These are phyloP conservation scores for Starmera stellimalicola DNA, from an alignment of 1,139 yeast genomes.

Conservation along the genomic window DNA sequence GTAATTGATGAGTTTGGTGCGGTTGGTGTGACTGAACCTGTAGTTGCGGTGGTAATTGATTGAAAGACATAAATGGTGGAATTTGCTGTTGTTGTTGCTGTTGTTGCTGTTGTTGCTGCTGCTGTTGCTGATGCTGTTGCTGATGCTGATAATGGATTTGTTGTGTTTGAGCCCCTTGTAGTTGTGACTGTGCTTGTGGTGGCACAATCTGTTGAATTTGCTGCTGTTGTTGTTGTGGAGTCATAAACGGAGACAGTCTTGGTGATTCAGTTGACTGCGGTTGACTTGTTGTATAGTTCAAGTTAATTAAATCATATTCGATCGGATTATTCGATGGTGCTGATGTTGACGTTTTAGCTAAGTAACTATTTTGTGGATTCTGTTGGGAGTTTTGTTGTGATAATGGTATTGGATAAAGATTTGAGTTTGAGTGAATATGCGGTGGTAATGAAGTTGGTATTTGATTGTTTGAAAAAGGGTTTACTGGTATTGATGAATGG, in stretches of 20 bases:
- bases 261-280: slow-evolving; percentile 2
- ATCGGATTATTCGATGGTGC: too few species aligned
- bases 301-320: background rate
- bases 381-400: too few species aligned
- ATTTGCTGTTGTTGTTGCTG: slow-evolving; percentile 9
- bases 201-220: too few species aligned
- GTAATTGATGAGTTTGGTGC: background rate
- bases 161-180: slow-evolving; percentile 1
- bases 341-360: too few species aligned
- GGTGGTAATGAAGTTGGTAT: too few species aligned
- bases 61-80: background rate
- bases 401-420: background rate
- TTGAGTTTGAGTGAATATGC: background rate
- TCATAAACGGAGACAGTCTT: slow-evolving; percentile 1
- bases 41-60: background rate
- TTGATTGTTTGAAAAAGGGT: too few species aligned
- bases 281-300: slow-evolving; percentile 1
- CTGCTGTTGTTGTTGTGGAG: slow-evolving; percentile 3
- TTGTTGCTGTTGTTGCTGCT: slow-evolving; percentile 12
- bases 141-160: slow-evolving; percentile 5
- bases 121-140: slow-evolving; percentile 13
- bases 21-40: background rate
- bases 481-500: too few species aligned
- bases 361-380: too few species aligned
- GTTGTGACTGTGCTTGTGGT: too few species aligned